Percentiles rank a stretch among this genome's conserved stretches.
These are phyloP conservation scores for Prunus yedoensis DNA, from an alignment of 331 rosid genomes.

Conservation along the genomic window DNA sequence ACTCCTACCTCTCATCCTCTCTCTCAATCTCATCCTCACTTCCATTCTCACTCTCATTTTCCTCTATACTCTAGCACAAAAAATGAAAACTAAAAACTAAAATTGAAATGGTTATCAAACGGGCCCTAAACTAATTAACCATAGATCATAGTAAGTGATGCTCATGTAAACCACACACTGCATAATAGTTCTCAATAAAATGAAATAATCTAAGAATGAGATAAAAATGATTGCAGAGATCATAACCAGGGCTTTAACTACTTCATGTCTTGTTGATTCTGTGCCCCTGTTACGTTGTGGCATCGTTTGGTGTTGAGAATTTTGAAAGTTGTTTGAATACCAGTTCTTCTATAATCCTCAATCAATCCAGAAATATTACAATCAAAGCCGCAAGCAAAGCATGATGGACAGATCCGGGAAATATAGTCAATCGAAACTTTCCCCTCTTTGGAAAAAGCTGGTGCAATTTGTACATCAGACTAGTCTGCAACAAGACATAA, in stretches of 20 bases:
- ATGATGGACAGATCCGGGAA: constrained; percentile 57
- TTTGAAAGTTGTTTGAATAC: background rate
- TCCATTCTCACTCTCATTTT: no score
- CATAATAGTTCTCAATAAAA: background rate
- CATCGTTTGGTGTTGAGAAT: background rate
- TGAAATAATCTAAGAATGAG: background rate
- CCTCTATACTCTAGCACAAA: no score
- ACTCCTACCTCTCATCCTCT: no score
- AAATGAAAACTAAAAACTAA: no score
- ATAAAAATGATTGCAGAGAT: background rate
- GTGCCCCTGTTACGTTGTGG: background rate
- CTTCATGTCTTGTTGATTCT: background rate
- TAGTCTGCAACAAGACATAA: constrained; percentile 54
- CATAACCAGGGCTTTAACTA: background rate
- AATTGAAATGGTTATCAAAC: no score
- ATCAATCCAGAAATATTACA: constrained; percentile 70
- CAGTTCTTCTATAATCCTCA: constrained; percentile 21
- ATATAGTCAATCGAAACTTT: constrained; percentile 71
- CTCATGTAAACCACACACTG: background rate
- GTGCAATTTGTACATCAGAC: constrained; percentile 81
- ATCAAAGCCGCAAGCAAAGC: constrained; percentile 56
- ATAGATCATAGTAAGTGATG: background rate
- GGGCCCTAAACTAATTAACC: no score
- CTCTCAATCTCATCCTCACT: no score
- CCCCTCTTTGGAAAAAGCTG: constrained; percentile 58